These are phyloP conservation scores for Fusarium sp. DNA, from an alignment of 2,329 filamentous ascomycete species.

Conservation along the genomic window DNA sequence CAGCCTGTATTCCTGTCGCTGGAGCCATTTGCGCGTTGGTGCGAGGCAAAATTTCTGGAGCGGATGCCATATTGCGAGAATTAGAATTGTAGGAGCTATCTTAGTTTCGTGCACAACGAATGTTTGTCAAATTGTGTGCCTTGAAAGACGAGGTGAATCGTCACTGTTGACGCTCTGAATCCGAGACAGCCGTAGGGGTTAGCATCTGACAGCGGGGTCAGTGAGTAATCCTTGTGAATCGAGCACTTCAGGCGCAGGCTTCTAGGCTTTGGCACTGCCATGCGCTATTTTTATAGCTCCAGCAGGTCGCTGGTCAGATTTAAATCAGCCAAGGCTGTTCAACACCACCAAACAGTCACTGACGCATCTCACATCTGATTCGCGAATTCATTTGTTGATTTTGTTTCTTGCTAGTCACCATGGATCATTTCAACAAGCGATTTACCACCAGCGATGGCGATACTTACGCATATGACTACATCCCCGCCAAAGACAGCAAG, in stretches of 20 bases:
- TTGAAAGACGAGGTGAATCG: not conserved
- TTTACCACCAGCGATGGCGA: not conserved
- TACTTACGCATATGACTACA: slow-evolving; percentile 17
- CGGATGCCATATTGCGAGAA: not conserved
- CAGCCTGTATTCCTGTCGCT: too few relatives aligned
- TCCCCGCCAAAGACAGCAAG: not conserved
- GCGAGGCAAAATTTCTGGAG: rapidly evolving
- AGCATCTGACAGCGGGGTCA: not conserved
- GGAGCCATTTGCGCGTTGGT: not conserved
- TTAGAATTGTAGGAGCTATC: rapidly evolving
- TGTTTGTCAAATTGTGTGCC: not conserved
- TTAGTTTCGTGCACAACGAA: not conserved
- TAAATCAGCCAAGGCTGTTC: not conserved
- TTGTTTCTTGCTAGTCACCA: not conserved
- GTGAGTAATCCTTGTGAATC: not conserved
- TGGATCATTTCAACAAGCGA: slow-evolving; percentile 1
- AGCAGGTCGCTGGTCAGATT: not conserved
- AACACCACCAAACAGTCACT: not conserved
- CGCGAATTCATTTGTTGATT: not conserved
- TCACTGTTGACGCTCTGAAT: not conserved
- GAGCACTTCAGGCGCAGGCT: not conserved
- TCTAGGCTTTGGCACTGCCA: not conserved
- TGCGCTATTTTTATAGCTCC: not conserved
- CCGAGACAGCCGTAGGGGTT: not conserved
- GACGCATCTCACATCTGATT: not conserved